Conservation (phyloP, 2,329 filamentous ascomycete species). For the Penicillium fuscoglaucum region DNA sequence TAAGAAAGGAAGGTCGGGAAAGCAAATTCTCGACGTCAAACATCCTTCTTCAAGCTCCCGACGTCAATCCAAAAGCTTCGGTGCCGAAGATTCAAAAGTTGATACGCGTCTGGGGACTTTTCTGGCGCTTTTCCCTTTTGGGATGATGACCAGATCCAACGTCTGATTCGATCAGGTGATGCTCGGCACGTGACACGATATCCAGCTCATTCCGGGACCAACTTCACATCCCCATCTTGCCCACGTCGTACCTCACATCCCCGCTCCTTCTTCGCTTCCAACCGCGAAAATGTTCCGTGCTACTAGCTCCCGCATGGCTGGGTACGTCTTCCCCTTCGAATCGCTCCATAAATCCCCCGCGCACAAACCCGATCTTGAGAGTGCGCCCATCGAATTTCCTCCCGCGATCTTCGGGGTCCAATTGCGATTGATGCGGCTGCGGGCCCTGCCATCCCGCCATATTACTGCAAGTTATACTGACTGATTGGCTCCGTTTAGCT, state of each 20-base stretch:
- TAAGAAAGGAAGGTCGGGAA: slow-evolving; percentile 14
- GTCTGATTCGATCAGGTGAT: slow-evolving; percentile 35
- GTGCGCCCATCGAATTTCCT: slow-evolving; percentile 23
- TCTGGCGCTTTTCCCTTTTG: slow-evolving; percentile 23
- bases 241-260: slow-evolving; percentile 27
- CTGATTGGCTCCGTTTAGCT: slow-evolving; percentile 33
- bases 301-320: slow-evolving; percentile 42
- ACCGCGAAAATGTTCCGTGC: slow-evolving; percentile 46
- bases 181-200: slow-evolving; percentile 9
- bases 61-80: slow-evolving; percentile 2
- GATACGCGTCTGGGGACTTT: slow-evolving; percentile 12
- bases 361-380: slow-evolving; percentile 13
- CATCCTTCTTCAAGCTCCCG: slow-evolving; percentile 30
- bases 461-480: slow-evolving; percentile 21
- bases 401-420: slow-evolving; percentile 11
- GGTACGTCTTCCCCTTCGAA: slow-evolving; percentile 36
- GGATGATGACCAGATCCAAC: slow-evolving; percentile 25
- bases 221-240: slow-evolving; percentile 32
- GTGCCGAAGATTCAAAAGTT: slow-evolving; percentile 11
- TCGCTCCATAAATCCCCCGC: slow-evolving; percentile 1
- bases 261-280: slow-evolving; percentile 26
- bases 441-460: background rate
- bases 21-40: slow-evolving; percentile 23
- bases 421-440: slow-evolving; percentile 11
- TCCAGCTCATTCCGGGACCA: slow-evolving; percentile 26